Percentiles rank a stretch among this genome's conserved stretches.
Evolutionary conservation across 1,139 yeast genomes (phyloP).

Genomic region (Candida sanyaensis): DNA sequence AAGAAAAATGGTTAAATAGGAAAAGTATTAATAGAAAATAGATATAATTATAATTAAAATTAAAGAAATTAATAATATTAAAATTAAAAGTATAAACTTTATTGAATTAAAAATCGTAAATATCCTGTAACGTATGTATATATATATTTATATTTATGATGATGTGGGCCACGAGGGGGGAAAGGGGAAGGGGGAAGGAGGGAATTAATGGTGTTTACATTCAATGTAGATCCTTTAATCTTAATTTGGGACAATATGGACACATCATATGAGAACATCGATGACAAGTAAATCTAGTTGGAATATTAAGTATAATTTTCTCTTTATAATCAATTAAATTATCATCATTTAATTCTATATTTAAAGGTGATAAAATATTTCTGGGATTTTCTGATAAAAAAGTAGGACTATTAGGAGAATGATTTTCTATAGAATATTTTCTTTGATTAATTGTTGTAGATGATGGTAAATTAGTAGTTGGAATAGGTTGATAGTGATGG

Average conservation of each 20-base stretch:
- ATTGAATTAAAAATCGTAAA: neutral
- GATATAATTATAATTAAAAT: neutral
- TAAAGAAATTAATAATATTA: neutral
- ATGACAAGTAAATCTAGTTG: constrained; percentile 44
- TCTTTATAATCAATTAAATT: constrained; percentile 13
- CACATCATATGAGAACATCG: constrained; percentile 57
- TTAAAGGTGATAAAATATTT: constrained; percentile 9
- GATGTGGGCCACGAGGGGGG: no score
- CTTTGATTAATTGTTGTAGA: neutral
- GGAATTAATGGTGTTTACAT: neutral
- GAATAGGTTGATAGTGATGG: neutral
- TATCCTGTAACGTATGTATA: neutral
- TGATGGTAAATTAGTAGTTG: neutral
- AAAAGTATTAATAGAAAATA: constrained; percentile 47
- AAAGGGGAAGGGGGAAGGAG: no score
- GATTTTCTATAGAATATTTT: neutral
- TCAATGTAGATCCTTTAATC: constrained; percentile 36
- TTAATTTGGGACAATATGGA: constrained; percentile 50
- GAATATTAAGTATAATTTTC: constrained; percentile 20
- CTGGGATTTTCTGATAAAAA: constrained; percentile 7
- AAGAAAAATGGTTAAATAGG: constrained; percentile 63
- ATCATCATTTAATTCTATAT: constrained; percentile 8
- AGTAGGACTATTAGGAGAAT: constrained; percentile 7
- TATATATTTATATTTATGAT: no score
- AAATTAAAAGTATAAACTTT: neutral